Evolutionary conservation across 305 asterid species (phyloP), one percentile per base, ranked within the genome.

Genomic region (Salvia sclarea): DNA sequence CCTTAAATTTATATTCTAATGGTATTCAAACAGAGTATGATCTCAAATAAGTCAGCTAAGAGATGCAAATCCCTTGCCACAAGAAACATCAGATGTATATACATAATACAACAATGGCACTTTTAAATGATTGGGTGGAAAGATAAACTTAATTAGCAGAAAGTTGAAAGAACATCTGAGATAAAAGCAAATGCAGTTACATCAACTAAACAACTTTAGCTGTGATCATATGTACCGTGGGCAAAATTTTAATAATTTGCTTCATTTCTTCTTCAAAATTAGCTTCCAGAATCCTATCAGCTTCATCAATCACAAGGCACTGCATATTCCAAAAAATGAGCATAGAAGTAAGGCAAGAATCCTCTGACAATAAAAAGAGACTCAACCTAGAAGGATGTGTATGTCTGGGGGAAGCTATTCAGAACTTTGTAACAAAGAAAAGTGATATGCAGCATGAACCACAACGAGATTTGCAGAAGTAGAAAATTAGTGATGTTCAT

Each of bases 261-360:
- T 82, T 88, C 95, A 91, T 89, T 73, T 94, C 98, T 50, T 87
- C 92, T 80, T 91, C 98, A 71, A 94, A 91, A 71, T 91, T 91
- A 20, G 86, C 90, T 85, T 94, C 98, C 80, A 94, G 69, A 67
- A 94, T 89, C 84, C 98, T 81, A 76, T 91, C 99, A 66, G 99
- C 99, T 83, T 94, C 99, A 76, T 94, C 99, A 66, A 94, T 83
- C 52, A 87, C 65, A 12, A 94, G 96, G 79, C 97, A 91, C 99
- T 94, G 90, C 91, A 80, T 73, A 79, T 67, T 62, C 69, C 58
- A 69, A 56, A 67, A 38, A 48, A 71, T 22, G 65, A 56, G 61
- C 13, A 56, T 47, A 44, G 24, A 65, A 47, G 54, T 75, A 61
- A 55, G 43, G 45, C 21, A 72, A 64, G 16, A 60, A 6, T 47